phyloP scores from a whole-genome alignment of 2,329 filamentous ascomycete species.

The Talaromyces sp. region DNA sequence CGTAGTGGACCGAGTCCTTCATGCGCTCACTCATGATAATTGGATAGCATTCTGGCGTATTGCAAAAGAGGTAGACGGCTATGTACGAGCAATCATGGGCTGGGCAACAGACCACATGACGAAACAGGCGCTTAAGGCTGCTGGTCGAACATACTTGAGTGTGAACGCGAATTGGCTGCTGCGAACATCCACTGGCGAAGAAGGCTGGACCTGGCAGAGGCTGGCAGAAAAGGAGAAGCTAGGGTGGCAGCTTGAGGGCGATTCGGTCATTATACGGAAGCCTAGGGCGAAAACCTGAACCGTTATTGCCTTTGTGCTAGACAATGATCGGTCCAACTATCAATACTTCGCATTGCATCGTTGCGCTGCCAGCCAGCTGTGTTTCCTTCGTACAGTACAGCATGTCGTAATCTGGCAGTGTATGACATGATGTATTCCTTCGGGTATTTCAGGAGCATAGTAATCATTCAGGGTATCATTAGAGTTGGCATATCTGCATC shows the following conservation, averaged over 20 bases:
- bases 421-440: neutral
- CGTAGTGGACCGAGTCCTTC: conserved; percentile 66
- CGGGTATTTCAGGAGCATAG: neutral
- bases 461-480: neutral
- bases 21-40: conserved; percentile 73
- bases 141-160: conserved; percentile 75
- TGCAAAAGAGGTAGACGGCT: conserved; percentile 71
- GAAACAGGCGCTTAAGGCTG: conserved; percentile 76
- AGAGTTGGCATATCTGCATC: conserved; percentile 3
- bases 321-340: neutral
- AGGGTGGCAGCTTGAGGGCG: conserved; percentile 76
- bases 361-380: neutral
- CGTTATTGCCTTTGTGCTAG: neutral
- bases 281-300: conserved; percentile 26
- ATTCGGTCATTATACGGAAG: conserved; percentile 72
- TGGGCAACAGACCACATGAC: conserved; percentile 73
- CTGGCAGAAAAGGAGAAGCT: conserved; percentile 67
- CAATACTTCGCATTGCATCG: neutral
- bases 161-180: conserved; percentile 70
- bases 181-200: conserved; percentile 47
- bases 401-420: neutral
- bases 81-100: conserved; percentile 74
- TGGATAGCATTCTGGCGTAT: conserved; percentile 74
- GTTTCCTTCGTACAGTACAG: conserved; percentile 1
- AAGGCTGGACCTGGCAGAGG: conserved; percentile 62